phyloP scores from a whole-genome alignment of 2,329 filamentous ascomycete genomes.

The Trichoderma lentiforme region DNA sequence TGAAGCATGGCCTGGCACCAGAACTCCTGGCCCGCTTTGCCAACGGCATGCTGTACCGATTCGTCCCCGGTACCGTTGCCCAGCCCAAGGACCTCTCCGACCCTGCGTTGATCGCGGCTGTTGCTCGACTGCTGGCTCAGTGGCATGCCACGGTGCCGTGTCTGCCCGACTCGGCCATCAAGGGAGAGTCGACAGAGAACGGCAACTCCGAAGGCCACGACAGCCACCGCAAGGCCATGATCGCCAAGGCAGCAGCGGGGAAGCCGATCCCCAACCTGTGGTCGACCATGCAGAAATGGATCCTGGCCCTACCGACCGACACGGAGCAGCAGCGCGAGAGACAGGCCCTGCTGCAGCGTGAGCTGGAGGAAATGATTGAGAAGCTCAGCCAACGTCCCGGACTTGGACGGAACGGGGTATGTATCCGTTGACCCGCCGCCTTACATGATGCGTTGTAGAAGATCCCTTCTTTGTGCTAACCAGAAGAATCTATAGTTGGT shows the following conservation, averaged over 20 bases:
- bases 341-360: slow-evolving; percentile 66
- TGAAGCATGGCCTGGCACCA: slow-evolving; percentile 78
- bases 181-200: slow-evolving; percentile 28
- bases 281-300: slow-evolving; percentile 97
- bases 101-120: slow-evolving; percentile 73
- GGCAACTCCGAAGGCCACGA: slow-evolving; percentile 36
- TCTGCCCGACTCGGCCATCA: slow-evolving; percentile 37
- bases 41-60: slow-evolving; percentile 94
- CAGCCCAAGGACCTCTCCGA: slow-evolving; percentile 75
- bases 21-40: slow-evolving; percentile 85
- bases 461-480: neutral
- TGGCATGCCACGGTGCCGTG: slow-evolving; percentile 80
- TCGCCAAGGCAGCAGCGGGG: slow-evolving; percentile 55
- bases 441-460: neutral
- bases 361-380: slow-evolving; percentile 66
- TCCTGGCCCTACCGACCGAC: slow-evolving; percentile 72
- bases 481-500: slow-evolving; percentile 57
- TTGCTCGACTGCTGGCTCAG: slow-evolving; percentile 80
- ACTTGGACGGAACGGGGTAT: slow-evolving; percentile 70
- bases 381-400: slow-evolving; percentile 75
- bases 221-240: slow-evolving; percentile 37
- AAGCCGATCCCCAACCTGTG: slow-evolving; percentile 83
- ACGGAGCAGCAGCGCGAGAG: slow-evolving; percentile 67
- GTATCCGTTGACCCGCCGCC: slow-evolving; percentile 24
- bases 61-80: slow-evolving; percentile 76